Evolutionary conservation across 352 stramenopile species (phyloP).

Genomic region (Thraustochytrium striatum): DNA sequence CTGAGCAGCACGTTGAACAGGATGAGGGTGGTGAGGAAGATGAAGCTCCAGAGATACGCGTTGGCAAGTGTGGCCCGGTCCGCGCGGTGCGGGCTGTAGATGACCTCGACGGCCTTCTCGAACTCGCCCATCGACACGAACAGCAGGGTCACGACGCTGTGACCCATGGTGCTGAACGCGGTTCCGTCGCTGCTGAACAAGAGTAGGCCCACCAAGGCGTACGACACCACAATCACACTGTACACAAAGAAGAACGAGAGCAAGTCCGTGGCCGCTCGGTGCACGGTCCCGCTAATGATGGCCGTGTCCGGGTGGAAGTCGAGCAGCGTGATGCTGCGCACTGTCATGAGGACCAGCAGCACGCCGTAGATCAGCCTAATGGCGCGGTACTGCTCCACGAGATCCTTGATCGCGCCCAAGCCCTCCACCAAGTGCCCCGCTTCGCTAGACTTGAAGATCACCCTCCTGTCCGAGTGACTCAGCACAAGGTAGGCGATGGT

Average conservation of each 20-base stretch:
- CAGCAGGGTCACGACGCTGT: background rate
- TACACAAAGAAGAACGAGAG: slow-evolving; percentile 42
- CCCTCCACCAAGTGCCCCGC: background rate
- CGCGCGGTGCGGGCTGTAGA: too few species aligned
- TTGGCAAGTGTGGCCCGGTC: too few species aligned
- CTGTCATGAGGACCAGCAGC: slow-evolving; percentile 23
- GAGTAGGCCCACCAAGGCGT: slow-evolving; percentile 16
- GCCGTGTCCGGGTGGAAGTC: slow-evolving; percentile 28
- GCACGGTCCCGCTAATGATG: background rate
- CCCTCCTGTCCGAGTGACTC: background rate
- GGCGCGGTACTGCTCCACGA: background rate
- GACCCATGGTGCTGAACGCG: background rate
- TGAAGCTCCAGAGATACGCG: slow-evolving; percentile 14
- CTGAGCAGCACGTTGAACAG: slow-evolving; percentile 43
- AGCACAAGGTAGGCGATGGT: background rate
- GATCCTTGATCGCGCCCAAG: background rate
- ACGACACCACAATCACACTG: slow-evolving; percentile 12
- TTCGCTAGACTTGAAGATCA: background rate
- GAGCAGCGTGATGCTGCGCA: background rate
- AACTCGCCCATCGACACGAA: slow-evolving; percentile 43
- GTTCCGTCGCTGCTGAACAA: slow-evolving; percentile 17
- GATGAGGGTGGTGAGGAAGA: slow-evolving; percentile 34
- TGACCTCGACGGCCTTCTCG: background rate
- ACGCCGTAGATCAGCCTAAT: slow-evolving; percentile 7
- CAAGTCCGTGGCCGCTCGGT: background rate